A percentile compares a stretch with the other conserved stretches of the same genome.
Evolutionary conservation across 768 basidiomycete genomes (phyloP).

Genomic region (Sistotremastrum niveocremeum): DNA sequence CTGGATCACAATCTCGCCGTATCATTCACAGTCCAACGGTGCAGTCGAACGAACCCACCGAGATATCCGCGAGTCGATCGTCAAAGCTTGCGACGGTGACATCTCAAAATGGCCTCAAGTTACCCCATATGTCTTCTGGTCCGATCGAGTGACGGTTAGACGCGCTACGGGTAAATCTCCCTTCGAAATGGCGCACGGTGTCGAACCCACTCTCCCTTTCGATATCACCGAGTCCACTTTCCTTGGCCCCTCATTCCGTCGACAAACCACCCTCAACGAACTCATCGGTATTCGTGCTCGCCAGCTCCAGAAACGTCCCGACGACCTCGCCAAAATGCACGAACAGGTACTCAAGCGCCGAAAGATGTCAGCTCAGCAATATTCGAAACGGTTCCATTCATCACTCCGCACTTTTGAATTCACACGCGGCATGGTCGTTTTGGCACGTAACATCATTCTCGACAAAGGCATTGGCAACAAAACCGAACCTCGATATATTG

Average conservation of each 20-base stretch:
- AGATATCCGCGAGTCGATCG: conserved; percentile 20
- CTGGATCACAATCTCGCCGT: conserved; percentile 27
- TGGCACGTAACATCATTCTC: too few relatives aligned
- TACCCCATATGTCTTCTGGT: conserved; percentile 20
- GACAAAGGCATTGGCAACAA: too few relatives aligned
- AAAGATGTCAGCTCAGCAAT: too few relatives aligned
- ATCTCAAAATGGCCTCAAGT: conserved; percentile 19
- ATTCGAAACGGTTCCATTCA: too few relatives aligned
- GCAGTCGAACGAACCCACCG: conserved; percentile 19
- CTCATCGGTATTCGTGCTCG: conserved; percentile 12
- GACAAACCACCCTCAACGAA: conserved; percentile 11
- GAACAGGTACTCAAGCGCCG: too few relatives aligned
- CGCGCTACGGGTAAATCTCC: conserved; percentile 20
- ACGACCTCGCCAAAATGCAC: too few relatives aligned
- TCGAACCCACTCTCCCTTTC: conserved; percentile 17
- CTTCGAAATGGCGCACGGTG: conserved; percentile 19
- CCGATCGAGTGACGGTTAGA: conserved; percentile 20
- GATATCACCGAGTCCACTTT: conserved; percentile 19
- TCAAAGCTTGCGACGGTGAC: conserved; percentile 22
- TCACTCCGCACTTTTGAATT: too few relatives aligned
- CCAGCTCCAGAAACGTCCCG: too few relatives aligned
- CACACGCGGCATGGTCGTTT: too few relatives aligned
- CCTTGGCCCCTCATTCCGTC: conserved; percentile 16
- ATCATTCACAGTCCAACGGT: conserved; percentile 30
- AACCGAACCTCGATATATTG: conserved; percentile 13